A percentile compares a stretch with the other conserved stretches of the same genome.
Conservation (phyloP, 169 alveolate genomes). For the Cryptosporidium canis region DNA sequence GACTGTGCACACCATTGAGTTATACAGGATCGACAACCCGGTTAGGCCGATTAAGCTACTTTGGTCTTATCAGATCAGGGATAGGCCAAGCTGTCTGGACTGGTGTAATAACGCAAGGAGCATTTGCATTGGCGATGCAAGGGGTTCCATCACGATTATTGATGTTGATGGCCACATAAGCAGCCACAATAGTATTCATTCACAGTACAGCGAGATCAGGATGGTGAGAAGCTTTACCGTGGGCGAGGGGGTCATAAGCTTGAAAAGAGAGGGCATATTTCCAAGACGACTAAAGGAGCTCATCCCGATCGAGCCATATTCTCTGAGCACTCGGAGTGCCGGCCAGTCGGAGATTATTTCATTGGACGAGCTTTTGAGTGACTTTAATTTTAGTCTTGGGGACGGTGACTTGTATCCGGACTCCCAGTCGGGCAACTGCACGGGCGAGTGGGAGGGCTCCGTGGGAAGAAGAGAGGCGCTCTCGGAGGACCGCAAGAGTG, state of each 20-base stretch:
- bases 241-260: background rate
- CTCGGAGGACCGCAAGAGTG: background rate
- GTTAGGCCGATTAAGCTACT: slow-evolving; percentile 17
- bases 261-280: background rate
- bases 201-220: background rate
- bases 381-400: background rate
- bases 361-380: background rate
- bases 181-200: slow-evolving; percentile 4
- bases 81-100: slow-evolving; percentile 13
- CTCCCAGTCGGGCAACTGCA: background rate
- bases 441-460: background rate
- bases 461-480: background rate
- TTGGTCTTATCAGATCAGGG: slow-evolving; percentile 49
- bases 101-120: slow-evolving; percentile 27
- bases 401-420: background rate
- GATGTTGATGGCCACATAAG: slow-evolving; percentile 22
- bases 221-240: background rate
- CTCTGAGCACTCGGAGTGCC: background rate
- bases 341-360: background rate
- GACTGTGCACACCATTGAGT: slow-evolving; percentile 26
- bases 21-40: slow-evolving; percentile 10
- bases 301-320: slow-evolving; percentile 15
- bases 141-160: slow-evolving; percentile 32
- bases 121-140: slow-evolving; percentile 55
- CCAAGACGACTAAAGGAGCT: slow-evolving; percentile 22